A percentile compares a stretch with the other conserved stretches of the same genome.
phyloP scores from a whole-genome alignment of 2,329 filamentous ascomycete genomes.

The Helminthosporium solani region DNA sequence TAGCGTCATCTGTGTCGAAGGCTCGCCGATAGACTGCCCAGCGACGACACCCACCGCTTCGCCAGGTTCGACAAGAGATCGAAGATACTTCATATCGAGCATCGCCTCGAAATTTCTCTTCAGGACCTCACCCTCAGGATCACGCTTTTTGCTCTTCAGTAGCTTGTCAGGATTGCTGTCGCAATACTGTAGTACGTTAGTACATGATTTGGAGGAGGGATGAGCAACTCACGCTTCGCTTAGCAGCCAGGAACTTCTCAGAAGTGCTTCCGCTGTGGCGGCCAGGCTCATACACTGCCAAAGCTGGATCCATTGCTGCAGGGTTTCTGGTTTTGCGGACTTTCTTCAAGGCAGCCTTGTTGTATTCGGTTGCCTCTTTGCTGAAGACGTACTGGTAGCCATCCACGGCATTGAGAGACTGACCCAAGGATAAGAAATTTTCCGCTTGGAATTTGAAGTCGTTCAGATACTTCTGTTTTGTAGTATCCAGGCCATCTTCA shows the following conservation, averaged over 20 bases:
- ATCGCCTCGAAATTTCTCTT: conserved; percentile 76
- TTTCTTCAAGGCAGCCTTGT: conserved; percentile 72
- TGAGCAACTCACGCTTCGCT: conserved; percentile 56
- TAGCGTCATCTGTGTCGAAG: conserved; percentile 97
- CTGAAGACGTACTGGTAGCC: conserved; percentile 58
- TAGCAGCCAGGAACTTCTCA: conserved; percentile 74
- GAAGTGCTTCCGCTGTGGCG: conserved; percentile 83
- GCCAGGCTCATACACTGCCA: conserved; percentile 71
- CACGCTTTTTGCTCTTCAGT: conserved; percentile 61
- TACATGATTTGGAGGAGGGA: background rate
- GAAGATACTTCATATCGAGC: conserved; percentile 88
- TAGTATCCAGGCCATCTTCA: conserved; percentile 91
- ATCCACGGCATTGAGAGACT: conserved; percentile 69
- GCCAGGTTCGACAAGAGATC: conserved; percentile 87
- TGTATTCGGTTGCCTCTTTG: conserved; percentile 64
- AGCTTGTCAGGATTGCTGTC: conserved; percentile 69
- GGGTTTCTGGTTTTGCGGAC: conserved; percentile 70
- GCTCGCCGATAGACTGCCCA: conserved; percentile 93
- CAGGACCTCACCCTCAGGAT: conserved; percentile 49
- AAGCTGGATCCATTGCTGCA: conserved; percentile 72
- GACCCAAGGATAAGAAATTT: conserved; percentile 79
- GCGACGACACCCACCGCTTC: conserved; percentile 97
- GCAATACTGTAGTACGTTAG: conserved; percentile 59
- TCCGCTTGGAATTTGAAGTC: conserved; percentile 89
- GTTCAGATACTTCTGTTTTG: conserved; percentile 86